Percentiles rank a stretch among this genome's conserved stretches.
phyloP scores from a whole-genome alignment of 2,329 filamentous ascomycete genomes.

The Mollisia scopiformis region DNA sequence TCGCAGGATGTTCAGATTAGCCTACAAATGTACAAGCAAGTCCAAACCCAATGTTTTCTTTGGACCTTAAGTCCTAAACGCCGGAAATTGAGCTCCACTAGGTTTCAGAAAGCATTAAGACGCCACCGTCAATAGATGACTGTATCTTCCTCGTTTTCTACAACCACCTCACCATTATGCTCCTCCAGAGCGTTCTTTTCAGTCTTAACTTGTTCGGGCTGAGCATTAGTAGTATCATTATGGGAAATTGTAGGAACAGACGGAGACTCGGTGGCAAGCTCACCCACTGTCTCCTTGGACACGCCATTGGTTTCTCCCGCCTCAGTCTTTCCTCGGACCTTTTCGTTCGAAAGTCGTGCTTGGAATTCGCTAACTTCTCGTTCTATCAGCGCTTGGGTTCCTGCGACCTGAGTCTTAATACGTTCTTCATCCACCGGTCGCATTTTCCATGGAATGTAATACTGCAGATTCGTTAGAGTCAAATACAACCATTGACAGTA shows the following conservation, averaged over 20 bases:
- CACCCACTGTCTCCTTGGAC: conserved; percentile 46
- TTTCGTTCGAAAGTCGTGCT: conserved; percentile 43
- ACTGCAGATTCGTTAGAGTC: conserved; percentile 53
- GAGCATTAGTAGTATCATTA: conserved; percentile 42
- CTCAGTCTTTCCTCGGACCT: conserved; percentile 15
- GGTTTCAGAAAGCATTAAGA: background rate
- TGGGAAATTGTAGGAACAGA: conserved; percentile 37
- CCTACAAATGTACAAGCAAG: conserved; percentile 3
- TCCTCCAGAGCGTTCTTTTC: conserved; percentile 59
- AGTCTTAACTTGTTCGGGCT: conserved; percentile 34
- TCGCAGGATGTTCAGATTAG: background rate
- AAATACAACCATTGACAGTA: background rate
- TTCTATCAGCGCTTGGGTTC: conserved; percentile 64
- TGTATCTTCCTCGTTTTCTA: conserved; percentile 86
- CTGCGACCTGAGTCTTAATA: conserved; percentile 71
- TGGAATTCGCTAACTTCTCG: conserved; percentile 68
- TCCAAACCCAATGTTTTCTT: background rate
- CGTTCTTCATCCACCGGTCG: conserved; percentile 68
- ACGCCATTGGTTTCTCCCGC: conserved; percentile 31
- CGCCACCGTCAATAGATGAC: conserved; percentile 73
- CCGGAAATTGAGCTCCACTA: background rate
- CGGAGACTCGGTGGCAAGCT: conserved; percentile 45
- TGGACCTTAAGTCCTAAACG: background rate
- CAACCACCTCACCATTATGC: conserved; percentile 75
- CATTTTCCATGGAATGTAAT: conserved; percentile 83